A percentile compares a stretch with the other conserved stretches of the same genome.
Conservation (phyloP, 2,329 filamentous ascomycete genomes). For the Aureobasidium sp. region DNA sequence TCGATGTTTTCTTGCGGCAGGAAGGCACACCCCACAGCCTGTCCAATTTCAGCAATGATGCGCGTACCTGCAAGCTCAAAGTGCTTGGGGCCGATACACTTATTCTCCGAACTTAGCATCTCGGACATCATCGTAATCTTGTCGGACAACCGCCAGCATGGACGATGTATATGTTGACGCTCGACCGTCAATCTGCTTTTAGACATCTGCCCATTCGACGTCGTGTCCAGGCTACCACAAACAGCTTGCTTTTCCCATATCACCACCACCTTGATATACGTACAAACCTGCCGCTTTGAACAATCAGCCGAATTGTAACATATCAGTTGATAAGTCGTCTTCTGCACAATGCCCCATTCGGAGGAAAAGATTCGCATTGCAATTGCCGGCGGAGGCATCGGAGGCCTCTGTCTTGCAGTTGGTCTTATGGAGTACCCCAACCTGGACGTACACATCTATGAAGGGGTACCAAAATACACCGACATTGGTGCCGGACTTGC, state of each 20-base stretch:
- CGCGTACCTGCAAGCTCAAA: background rate
- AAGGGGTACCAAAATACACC: slow-evolving; percentile 40
- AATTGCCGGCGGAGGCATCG: slow-evolving; percentile 47
- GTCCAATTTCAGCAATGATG: slow-evolving; percentile 3
- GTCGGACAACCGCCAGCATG: slow-evolving; percentile 10
- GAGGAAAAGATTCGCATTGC: slow-evolving; percentile 34
- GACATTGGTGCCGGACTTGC: slow-evolving; percentile 46
- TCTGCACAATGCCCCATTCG: slow-evolving; percentile 15
- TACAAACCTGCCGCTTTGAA: background rate
- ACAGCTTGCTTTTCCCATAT: background rate
- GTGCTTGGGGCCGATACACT: slow-evolving; percentile 15
- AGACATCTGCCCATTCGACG: background rate
- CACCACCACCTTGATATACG: background rate
- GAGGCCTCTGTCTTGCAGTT: slow-evolving; percentile 44
- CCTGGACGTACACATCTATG: slow-evolving; percentile 45
- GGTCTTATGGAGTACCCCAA: slow-evolving; percentile 37
- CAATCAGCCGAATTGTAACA: too few relatives aligned
- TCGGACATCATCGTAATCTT: background rate
- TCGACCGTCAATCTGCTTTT: background rate
- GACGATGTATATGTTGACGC: background rate
- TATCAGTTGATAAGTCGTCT: background rate
- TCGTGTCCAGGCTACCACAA: background rate
- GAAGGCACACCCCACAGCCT: background rate
- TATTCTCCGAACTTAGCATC: slow-evolving; percentile 12
- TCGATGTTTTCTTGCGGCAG: background rate